Percentiles rank a stretch among this genome's conserved stretches.
These are phyloP conservation scores for Cydonia oblonga DNA, from an alignment of 331 rosid genomes.

Conservation along the genomic window DNA sequence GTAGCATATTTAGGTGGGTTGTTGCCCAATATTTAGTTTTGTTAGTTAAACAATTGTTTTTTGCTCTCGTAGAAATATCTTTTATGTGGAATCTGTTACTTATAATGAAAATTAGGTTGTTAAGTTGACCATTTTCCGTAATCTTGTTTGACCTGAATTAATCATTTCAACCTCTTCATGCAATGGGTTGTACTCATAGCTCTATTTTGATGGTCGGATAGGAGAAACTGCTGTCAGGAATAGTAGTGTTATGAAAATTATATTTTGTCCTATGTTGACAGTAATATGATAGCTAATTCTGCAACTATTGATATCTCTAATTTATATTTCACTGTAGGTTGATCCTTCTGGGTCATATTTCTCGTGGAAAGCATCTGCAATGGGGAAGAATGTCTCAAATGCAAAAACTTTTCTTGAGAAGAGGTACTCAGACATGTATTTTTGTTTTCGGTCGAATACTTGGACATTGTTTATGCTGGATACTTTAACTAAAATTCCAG, in stretches of 20 bases:
- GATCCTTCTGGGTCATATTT: slow-evolving; percentile 96
- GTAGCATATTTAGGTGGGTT: not conserved
- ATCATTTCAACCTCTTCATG: too few species aligned
- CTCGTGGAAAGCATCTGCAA: slow-evolving; percentile 97
- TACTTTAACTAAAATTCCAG: not conserved
- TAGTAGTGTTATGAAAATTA: not conserved
- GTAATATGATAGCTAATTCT: not conserved
- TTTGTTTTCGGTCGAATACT: not conserved
- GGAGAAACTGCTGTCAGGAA: not conserved
- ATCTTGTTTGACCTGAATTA: too few species aligned
- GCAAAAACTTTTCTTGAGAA: slow-evolving; percentile 93
- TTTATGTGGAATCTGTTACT: not conserved
- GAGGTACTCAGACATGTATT: slow-evolving; percentile 36
- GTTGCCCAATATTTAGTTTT: not conserved
- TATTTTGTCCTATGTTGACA: not conserved
- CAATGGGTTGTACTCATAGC: not conserved
- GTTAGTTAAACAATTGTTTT: not conserved
- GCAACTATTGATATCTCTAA: not conserved
- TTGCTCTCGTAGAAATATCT: too few species aligned
- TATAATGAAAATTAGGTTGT: not conserved
- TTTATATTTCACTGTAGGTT: slow-evolving; percentile 38
- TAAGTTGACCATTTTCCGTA: not conserved
- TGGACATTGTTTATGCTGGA: not conserved
- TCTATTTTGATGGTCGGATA: not conserved
- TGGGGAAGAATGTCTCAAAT: slow-evolving; percentile 97